Evolutionary conservation across 768 basidiomycete genomes (phyloP).

Genomic region (Inosperma sp.): DNA sequence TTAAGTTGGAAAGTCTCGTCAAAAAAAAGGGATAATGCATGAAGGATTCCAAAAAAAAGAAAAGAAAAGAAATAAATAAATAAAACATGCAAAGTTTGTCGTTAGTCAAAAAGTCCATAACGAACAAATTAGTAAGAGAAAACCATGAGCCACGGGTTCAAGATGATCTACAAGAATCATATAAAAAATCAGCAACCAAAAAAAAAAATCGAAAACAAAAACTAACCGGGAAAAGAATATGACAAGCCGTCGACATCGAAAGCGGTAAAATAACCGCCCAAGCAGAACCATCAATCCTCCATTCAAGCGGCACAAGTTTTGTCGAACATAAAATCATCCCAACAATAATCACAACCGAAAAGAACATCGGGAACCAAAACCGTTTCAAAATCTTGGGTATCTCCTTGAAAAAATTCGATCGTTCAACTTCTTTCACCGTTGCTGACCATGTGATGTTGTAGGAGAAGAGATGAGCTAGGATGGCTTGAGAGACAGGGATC

Average conservation of each 20-base stretch:
- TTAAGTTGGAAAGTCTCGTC: no score
- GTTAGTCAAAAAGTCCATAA: no score
- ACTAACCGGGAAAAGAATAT: slow-evolving; percentile 68
- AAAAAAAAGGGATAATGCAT: no score
- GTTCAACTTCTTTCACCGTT: slow-evolving; percentile 77
- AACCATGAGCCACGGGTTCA: slow-evolving; percentile 55
- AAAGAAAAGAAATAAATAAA: no score
- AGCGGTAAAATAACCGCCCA: slow-evolving; percentile 82
- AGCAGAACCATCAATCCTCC: slow-evolving; percentile 48
- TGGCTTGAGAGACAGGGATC: slow-evolving; percentile 63
- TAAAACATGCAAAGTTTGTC: no score
- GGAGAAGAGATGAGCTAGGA: slow-evolving; percentile 60
- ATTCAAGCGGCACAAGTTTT: slow-evolving; percentile 47
- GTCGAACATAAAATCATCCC: slow-evolving; percentile 53
- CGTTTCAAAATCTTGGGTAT: slow-evolving; percentile 77
- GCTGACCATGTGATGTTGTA: slow-evolving; percentile 55
- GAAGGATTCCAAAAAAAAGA: no score
- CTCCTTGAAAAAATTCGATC: slow-evolving; percentile 88
- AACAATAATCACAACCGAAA: slow-evolving; percentile 51
- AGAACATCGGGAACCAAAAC: slow-evolving; percentile 54
- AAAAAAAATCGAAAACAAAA: slow-evolving; percentile 2
- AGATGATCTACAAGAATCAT: slow-evolving; percentile 32
- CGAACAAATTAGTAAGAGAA: slow-evolving; percentile 68
- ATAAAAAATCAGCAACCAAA: slow-evolving; percentile 7
- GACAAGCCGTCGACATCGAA: slow-evolving; percentile 54